Conservation (phyloP, 441 rosid genomes). For the Gossypium schwendimanii region DNA sequence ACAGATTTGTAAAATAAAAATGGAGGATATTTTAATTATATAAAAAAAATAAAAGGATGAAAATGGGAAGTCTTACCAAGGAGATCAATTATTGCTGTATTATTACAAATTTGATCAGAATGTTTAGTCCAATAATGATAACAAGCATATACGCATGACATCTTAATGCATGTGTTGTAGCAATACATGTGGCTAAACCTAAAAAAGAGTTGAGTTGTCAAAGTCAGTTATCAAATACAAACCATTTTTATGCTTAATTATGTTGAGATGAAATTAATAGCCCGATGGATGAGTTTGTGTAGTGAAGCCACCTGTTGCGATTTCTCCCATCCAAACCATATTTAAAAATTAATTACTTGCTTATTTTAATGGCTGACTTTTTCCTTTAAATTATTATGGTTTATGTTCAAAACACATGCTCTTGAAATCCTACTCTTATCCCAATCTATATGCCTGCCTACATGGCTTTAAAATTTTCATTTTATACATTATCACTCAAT, state of each 20-base stretch:
- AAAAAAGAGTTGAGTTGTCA: background rate
- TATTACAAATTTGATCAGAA: background rate
- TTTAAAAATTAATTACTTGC: background rate
- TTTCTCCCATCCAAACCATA: background rate
- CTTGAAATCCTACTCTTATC: background rate
- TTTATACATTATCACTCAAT: background rate
- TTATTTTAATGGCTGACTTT: slow-evolving; percentile 5
- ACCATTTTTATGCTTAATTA: background rate
- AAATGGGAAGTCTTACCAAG: background rate
- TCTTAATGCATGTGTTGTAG: background rate
- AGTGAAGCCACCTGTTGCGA: background rate
- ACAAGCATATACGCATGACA: background rate
- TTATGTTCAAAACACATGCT: background rate
- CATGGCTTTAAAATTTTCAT: background rate
- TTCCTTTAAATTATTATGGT: background rate
- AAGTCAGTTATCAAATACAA: background rate
- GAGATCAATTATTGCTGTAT: background rate
- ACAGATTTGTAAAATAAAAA: too few species aligned
- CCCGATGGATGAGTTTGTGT: background rate
- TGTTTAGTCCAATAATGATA: background rate
- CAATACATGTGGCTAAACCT: background rate
- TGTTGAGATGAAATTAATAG: background rate
- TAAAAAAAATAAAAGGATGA: background rate
- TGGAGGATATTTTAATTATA: too few species aligned
- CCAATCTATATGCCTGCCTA: background rate